Base-by-base conservation (phyloP, 2,329 filamentous ascomycete genomes). In the Aspergillus ochraceus region DNA sequence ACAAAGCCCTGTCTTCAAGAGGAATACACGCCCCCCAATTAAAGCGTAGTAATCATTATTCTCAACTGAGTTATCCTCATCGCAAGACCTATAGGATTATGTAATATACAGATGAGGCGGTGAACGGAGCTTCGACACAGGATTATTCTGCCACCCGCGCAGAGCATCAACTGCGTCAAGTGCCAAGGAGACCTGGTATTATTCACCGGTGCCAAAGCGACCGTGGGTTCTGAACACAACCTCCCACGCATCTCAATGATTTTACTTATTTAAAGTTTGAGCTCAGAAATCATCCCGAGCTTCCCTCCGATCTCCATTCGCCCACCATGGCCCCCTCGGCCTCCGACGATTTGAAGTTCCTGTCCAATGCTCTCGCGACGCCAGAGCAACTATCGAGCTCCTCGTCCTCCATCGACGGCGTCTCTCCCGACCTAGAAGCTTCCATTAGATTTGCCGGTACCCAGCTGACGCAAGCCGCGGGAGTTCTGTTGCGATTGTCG, bases 401-500 rank as follows among this genome's bases (percentile, higher is more conserved):
- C 6, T 79, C 76, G 2, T 80, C 79, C 1, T 74, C 74, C 6
- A 71, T 81, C 19, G 79, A 80, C 61, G 76, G 76, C 42, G 69
- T 80, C 14, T 69, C 76, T 5, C 58, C 73, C 11, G 77, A 78
- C 20, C 68, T 81, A 26, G 77, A 79, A 62, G 68, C 70, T 6
- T 80, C 79, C 1, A 71, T 80, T 59, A 76, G 78, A 46, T 81
- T 77, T 64, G 77, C 79, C 2, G 77, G 77, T 14, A 73, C 72
- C 6, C 73, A 76, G 58, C 73, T 82, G 26, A 82, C 79, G 1
- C 79, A 81, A 61, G 72, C 79, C 3, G 80, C 80, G 10, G 80
- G 80, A 1, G 83, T 96, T 54, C 84, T 98, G 19, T 83, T 99
- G 3, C 86, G 91, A 52, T 82, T 98, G 45, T 90, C 92, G 6